Evolutionary conservation across 192 early-diverging fungal genomes (phyloP), one percentile per base, ranked within the genome.

Genomic region (Coemansia sp.): DNA sequence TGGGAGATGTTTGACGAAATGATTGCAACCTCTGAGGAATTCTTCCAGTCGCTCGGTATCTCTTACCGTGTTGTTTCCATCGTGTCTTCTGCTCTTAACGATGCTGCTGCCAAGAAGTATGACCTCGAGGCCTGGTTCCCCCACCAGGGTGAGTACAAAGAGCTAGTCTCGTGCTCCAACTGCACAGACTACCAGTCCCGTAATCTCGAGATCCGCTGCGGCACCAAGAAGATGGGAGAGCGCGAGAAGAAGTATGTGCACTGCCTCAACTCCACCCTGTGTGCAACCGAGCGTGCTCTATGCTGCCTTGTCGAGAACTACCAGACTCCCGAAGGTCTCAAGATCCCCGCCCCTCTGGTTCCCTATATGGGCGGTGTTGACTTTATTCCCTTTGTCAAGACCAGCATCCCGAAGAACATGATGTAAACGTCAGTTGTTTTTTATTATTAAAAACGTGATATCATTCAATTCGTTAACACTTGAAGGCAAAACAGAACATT

Each of bases 101-200:
- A 98, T 56, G 94, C 97, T 40, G 97, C 97, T 17, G 97, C 97
- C 64, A 96, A 97, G 66, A 99, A 99, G 84, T 98, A 94, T 80
- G 97, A 99, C 73, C 79, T 99, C 33, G 97, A 99, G 80, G 95
- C 95, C 25, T 99, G 92, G 91, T 99, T 99, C 90, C 97, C 97
- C 51, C 93, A 87, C 87, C 97, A 98, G 74, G 89, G 88, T 60
- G 91, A 92, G 62, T 99, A 92, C 82, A 96, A 96, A 84, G 97
- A 99, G 80, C 86, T 99, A 25, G 97, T 99, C 46, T 94, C 91
- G 40, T 97, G 94, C 87, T 93, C 89, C 45, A 99, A 99, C 91
- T 99, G 97, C 81, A 98, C 95, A 21, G 97, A 98, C 82, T 99
- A 93, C 82, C 97, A 99, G 82, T 91, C 87, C 18, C 86, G 97